phyloP scores from a whole-genome alignment of 1,284 basidiomycete genomes.

The Marasmius tenuissimus region DNA sequence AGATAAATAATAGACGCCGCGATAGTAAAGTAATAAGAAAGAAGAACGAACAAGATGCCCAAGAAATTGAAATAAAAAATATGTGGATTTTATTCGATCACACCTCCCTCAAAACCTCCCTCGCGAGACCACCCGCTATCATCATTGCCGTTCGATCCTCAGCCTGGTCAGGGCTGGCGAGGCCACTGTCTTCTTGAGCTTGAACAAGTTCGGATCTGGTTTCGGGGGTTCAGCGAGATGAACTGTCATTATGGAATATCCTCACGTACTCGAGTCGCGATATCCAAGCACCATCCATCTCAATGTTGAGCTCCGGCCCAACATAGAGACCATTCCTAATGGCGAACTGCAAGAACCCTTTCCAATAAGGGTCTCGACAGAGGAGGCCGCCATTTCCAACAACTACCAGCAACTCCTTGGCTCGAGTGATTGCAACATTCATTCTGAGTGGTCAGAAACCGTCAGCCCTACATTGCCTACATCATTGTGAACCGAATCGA shows the following conservation, averaged over 20 bases:
- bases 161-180: conserved; percentile 15
- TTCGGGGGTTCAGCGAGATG: conserved; percentile 1
- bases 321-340: conserved; percentile 42
- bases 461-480: background rate
- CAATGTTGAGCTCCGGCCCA: conserved; percentile 38
- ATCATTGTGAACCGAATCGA: background rate
- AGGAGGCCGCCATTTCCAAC: conserved; percentile 41
- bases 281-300: conserved; percentile 44
- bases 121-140: conserved; percentile 35
- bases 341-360: conserved; percentile 43
- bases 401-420: conserved; percentile 44
- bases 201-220: conserved; percentile 11
- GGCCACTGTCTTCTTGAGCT: conserved; percentile 12
- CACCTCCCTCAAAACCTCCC: conserved; percentile 35
- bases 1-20: too few relatives aligned
- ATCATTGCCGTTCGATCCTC: conserved; percentile 34
- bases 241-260: background rate
- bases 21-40: too few relatives aligned
- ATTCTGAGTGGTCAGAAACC: conserved; percentile 29
- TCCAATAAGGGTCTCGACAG: conserved; percentile 45
- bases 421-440: conserved; percentile 50
- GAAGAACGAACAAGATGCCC: too few relatives aligned
- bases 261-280: conserved; percentile 41
- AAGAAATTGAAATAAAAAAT: too few relatives aligned
- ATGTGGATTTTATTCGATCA: background rate